These are phyloP conservation scores for Sporothrix protearum DNA, from an alignment of 2,329 filamentous ascomycete species.

Conservation along the genomic window DNA sequence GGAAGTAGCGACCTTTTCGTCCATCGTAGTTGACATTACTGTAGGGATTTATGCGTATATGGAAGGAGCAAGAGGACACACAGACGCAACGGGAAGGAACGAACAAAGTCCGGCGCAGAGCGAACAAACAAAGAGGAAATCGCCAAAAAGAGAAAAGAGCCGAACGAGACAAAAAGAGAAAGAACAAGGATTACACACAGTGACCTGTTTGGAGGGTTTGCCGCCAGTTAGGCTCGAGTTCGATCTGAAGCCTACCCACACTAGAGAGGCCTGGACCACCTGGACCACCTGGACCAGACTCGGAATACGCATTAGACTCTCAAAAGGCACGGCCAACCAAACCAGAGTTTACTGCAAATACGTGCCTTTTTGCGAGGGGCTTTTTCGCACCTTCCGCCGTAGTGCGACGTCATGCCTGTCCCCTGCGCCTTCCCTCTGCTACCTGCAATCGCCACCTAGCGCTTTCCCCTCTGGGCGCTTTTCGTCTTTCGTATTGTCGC, in stretches of 20 bases:
- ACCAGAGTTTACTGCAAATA: neutral
- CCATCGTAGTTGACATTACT: no score
- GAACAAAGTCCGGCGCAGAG: neutral
- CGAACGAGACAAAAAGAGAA: neutral
- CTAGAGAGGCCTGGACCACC: neutral
- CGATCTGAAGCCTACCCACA: neutral
- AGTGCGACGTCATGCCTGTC: constrained; percentile 11
- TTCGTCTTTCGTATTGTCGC: neutral
- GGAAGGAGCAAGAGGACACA: neutral
- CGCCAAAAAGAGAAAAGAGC: neutral
- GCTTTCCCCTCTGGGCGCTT: neutral
- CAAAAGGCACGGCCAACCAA: neutral
- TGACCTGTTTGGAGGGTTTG: neutral
- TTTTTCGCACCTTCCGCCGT: neutral
- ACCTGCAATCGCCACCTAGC: constrained; percentile 4
- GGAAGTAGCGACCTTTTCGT: neutral
- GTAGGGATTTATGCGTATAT: neutral
- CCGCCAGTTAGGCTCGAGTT: neutral
- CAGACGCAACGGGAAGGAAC: neutral
- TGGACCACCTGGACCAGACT: neutral
- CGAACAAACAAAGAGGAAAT: neutral
- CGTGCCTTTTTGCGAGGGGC: neutral
- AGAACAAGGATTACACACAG: neutral
- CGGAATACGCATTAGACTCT: neutral
- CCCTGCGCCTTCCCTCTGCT: neutral